Conservation (phyloP, 768 basidiomycete genomes). For the Termitomyces eurrhizus region DNA sequence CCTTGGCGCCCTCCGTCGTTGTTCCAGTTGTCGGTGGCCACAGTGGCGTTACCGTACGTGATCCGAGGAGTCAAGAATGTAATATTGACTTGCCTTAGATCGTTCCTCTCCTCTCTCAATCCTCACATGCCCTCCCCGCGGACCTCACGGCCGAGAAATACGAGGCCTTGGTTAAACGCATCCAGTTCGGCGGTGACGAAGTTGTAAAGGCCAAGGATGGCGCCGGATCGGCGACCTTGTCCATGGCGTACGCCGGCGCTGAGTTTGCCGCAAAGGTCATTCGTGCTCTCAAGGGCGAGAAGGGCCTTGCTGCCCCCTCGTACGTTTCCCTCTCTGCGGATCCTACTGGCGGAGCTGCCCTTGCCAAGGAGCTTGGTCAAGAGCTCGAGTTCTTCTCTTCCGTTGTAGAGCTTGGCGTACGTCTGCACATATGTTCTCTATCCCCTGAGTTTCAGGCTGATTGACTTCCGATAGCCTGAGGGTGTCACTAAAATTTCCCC, state of each 20-base stretch:
- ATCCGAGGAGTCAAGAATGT: neutral
- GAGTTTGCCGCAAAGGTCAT: constrained; percentile 85
- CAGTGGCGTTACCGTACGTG: constrained; percentile 80
- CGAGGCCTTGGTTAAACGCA: constrained; percentile 71
- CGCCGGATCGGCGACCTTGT: constrained; percentile 92
- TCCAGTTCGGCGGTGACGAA: constrained; percentile 96
- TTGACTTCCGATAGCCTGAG: constrained; percentile 46
- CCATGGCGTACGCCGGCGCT: constrained; percentile 94
- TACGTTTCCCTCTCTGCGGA: constrained; percentile 81
- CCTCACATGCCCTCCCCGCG: constrained; percentile 72
- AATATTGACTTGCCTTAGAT: constrained; percentile 46
- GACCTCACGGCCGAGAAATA: constrained; percentile 40
- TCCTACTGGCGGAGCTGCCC: constrained; percentile 60
- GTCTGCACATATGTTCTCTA: constrained; percentile 16
- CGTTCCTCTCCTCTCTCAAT: constrained; percentile 90
- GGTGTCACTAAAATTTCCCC: constrained; percentile 81
- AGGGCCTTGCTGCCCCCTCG: constrained; percentile 78
- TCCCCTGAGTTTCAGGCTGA: constrained; percentile 6
- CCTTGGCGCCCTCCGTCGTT: constrained; percentile 55
- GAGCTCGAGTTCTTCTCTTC: constrained; percentile 87
- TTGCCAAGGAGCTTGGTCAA: constrained; percentile 73
- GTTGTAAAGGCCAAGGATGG: constrained; percentile 98
- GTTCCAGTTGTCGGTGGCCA: constrained; percentile 96
- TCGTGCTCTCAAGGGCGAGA: constrained; percentile 83
- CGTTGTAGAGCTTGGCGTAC: constrained; percentile 83